phyloP scores from a whole-genome alignment of 1,284 basidiomycete species.

The Malassezia cuniculi region DNA sequence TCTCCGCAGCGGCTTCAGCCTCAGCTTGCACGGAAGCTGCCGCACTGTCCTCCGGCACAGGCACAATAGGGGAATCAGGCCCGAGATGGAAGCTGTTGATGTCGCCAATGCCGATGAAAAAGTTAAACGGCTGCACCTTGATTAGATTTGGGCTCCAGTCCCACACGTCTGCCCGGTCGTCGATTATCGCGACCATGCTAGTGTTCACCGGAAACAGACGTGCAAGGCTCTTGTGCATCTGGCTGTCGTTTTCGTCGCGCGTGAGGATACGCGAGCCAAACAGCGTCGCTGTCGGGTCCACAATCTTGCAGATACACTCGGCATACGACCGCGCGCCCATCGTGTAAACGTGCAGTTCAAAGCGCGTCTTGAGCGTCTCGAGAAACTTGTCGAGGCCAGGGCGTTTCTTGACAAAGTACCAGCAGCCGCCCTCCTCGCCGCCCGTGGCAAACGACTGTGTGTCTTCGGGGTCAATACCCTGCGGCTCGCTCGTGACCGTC shows the following conservation, averaged over 20 bases:
- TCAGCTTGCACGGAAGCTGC: not conserved
- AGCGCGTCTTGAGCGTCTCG: conserved; percentile 58
- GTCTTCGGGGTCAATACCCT: conserved; percentile 23
- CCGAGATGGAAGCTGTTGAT: conserved; percentile 59
- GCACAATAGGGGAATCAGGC: conserved; percentile 9
- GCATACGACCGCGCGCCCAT: conserved; percentile 98
- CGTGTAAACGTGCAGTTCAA: conserved; percentile 98
- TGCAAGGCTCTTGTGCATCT: conserved; percentile 79
- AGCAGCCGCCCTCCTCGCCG: conserved; percentile 52
- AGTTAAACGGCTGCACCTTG: conserved; percentile 91
- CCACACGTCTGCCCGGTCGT: conserved; percentile 96
- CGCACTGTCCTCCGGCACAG: not conserved
- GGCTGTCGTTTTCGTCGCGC: conserved; percentile 68
- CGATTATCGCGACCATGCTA: conserved; percentile 97
- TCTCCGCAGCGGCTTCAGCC: conserved; percentile 1
- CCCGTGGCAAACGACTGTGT: conserved; percentile 9
- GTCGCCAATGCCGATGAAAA: conserved; percentile 96
- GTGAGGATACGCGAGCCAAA: conserved; percentile 81
- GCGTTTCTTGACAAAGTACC: conserved; percentile 89
- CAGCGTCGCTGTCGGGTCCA: conserved; percentile 73
- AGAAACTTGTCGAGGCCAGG: conserved; percentile 77
- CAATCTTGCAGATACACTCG: conserved; percentile 79
- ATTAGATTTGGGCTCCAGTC: conserved; percentile 81
- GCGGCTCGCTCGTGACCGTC: conserved; percentile 11
- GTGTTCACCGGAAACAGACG: conserved; percentile 81